Evolutionary conservation across 495 filamentous ascomycete genomes (phyloP), one percentile per base, ranked within the genome.

Genomic region (Usnea hakonensis): DNA sequence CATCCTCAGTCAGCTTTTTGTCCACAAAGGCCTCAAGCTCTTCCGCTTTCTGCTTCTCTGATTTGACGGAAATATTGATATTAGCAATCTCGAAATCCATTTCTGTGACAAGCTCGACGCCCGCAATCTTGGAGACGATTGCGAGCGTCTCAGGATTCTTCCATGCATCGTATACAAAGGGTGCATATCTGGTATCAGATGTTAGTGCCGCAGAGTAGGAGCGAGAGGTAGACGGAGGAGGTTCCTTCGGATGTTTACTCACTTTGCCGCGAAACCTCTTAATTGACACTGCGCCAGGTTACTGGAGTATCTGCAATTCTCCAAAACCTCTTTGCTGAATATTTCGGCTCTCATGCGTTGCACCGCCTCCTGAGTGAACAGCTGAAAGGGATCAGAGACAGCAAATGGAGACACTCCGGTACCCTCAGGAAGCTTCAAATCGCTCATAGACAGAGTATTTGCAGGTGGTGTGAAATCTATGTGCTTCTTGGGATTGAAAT

Each of bases 41-140:
- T 57, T 82, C 74, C 48, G 74, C 70, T 55, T 81, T 80, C 64
- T 85, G 75, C 68, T 81, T 75, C 52, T 79, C 77, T 28, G 75
- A 78, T 61, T 83, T 81, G 33, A 87, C 77, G 2, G 83, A 83
- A 55, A 90, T 75, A 68, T 91, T 91, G 69, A 90, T 81, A 66
- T 90, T 85, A 0, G 80, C 86, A 65, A 90, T 88, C 67, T 91
- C 88, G 68, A 83, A 83, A 72, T 90, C 86, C 78, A 89, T 85
- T 26, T 77, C 81, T 6, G 87, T 82, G 40, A 88, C 79, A 17
- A 90, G 76, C 30, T 89, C 87, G 52, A 90, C 81, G n/a, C 87
- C 86, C n/a, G 86, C 87, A 36, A 90, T 80, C 60, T 84, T 80
- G 16, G 87, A 89, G 36, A 90, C 76, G 65, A 87, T 84, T 3